These are phyloP conservation scores for Plectosphaerella cucumerina DNA, from an alignment of 2,329 filamentous ascomycete genomes.

Conservation along the genomic window DNA sequence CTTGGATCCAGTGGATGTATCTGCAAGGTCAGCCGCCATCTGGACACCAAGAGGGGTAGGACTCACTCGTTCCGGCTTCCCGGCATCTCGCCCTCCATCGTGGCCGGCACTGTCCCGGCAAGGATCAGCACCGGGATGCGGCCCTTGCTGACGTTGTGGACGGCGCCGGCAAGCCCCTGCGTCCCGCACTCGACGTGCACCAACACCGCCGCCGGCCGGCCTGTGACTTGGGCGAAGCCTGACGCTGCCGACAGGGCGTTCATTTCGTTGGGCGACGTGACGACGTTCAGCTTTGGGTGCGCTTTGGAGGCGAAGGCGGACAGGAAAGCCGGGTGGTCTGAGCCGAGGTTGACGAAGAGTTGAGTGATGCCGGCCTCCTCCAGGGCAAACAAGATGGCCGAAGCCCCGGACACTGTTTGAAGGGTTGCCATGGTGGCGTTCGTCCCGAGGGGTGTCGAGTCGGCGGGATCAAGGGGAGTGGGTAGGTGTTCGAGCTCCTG, in stretches of 20 bases:
- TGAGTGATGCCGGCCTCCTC: constrained; percentile 52
- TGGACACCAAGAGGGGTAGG: too few species aligned
- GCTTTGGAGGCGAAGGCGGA: constrained; percentile 21
- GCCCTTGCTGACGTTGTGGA: constrained; percentile 22
- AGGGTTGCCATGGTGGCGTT: not conserved
- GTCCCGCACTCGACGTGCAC: constrained; percentile 24
- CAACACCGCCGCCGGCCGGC: constrained; percentile 16
- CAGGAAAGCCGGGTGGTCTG: constrained; percentile 34
- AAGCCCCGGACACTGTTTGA: constrained; percentile 46
- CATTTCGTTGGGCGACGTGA: constrained; percentile 27
- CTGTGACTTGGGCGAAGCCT: constrained; percentile 22
- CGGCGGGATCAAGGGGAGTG: too few species aligned
- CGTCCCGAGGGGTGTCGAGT: too few species aligned
- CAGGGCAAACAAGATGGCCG: constrained; percentile 63
- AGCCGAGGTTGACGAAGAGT: constrained; percentile 50
- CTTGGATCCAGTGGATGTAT: constrained; percentile 39
- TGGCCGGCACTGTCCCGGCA: constrained; percentile 38
- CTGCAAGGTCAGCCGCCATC: not conserved
- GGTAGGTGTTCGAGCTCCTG: too few species aligned
- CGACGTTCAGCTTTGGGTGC: constrained; percentile 16
- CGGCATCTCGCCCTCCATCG: constrained; percentile 35
- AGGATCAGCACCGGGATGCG: constrained; percentile 32
- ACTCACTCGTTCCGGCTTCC: constrained; percentile 29
- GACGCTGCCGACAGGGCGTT: constrained; percentile 16
- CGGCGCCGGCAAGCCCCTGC: constrained; percentile 17